phyloP scores from a whole-genome alignment of 208 protist genomes.

The Leishmania mexicana region DNA sequence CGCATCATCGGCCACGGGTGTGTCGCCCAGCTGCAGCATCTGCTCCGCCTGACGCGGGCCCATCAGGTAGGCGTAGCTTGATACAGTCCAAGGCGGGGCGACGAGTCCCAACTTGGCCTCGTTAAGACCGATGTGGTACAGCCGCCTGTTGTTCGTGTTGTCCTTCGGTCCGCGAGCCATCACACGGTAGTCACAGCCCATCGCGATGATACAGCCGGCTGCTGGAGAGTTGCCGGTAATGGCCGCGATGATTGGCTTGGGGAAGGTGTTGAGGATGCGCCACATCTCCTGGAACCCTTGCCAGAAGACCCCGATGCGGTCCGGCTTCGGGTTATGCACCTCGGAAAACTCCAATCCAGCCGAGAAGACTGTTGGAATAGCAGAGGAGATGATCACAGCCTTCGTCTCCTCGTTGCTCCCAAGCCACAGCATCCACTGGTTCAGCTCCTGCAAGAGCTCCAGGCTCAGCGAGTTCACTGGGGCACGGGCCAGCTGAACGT shows the following conservation, averaged over 20 bases:
- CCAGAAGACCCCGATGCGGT: constrained; percentile 72
- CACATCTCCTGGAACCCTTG: constrained; percentile 78
- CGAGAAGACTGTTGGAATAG: constrained; percentile 79
- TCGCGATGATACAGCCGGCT: constrained; percentile 76
- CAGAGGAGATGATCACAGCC: constrained; percentile 71
- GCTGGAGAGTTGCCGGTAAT: constrained; percentile 78
- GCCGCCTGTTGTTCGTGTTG: constrained; percentile 37
- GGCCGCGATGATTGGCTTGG: constrained; percentile 78
- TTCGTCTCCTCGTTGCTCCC: constrained; percentile 75
- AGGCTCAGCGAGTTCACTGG: constrained; percentile 80
- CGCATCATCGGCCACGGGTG: constrained; percentile 67
- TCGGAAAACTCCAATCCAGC: constrained; percentile 78
- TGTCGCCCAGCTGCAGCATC: constrained; percentile 82
- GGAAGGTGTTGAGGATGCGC: constrained; percentile 83
- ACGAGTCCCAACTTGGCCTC: constrained; percentile 79
- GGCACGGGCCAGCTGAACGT: constrained; percentile 51
- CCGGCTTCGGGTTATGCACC: constrained; percentile 69
- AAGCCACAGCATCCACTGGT: constrained; percentile 86
- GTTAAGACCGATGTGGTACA: constrained; percentile 83
- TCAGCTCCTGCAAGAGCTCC: constrained; percentile 77
- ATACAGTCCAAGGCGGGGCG: constrained; percentile 73
- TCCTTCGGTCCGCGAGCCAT: constrained; percentile 66
- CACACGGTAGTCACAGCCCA: constrained; percentile 82
- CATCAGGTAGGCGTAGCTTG: constrained; percentile 71
- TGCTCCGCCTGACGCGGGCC: constrained; percentile 66